Conservation (phyloP, 768 basidiomycete species). For the Tulasnella sp. region DNA sequence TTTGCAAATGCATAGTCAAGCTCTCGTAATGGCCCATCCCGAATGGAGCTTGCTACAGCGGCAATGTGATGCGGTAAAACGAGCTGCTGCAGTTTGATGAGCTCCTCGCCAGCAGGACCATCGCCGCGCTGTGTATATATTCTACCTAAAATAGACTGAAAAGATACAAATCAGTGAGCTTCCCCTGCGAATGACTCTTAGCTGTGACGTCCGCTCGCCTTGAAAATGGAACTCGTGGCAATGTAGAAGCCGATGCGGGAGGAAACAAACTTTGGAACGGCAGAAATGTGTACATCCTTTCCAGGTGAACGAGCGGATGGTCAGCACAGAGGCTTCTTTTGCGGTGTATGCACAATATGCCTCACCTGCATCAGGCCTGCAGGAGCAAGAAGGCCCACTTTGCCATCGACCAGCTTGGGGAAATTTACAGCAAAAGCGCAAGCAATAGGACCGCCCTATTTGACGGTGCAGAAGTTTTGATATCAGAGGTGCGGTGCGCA, state of each 20-base stretch:
- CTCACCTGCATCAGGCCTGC: constrained; percentile 57
- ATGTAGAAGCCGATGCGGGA: constrained; percentile 6
- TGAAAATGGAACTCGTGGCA: constrained; percentile 4
- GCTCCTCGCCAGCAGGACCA: neutral
- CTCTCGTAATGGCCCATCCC: constrained; percentile 36
- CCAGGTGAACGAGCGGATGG: neutral
- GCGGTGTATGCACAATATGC: neutral
- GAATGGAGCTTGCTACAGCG: constrained; percentile 32
- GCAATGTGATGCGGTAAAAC: constrained; percentile 31
- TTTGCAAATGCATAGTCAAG: constrained; percentile 35
- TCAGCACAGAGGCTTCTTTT: neutral
- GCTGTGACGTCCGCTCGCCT: neutral
- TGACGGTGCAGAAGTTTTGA: neutral
- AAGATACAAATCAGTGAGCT: neutral
- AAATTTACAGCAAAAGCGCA: constrained; percentile 67
- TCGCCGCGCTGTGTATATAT: neutral
- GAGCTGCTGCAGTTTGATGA: constrained; percentile 26
- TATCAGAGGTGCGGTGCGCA: neutral
- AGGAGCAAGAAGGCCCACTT: constrained; percentile 59
- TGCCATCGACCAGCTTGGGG: constrained; percentile 54
- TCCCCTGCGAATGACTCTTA: neutral
- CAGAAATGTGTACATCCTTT: neutral
- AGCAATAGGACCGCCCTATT: constrained; percentile 69
- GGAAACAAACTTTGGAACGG: constrained; percentile 1
- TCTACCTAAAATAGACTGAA: neutral